Percentiles rank a stretch among this genome's conserved stretches.
Conservation (phyloP, 805 yeast genomes). For the Candida xiaguanensis region DNA sequence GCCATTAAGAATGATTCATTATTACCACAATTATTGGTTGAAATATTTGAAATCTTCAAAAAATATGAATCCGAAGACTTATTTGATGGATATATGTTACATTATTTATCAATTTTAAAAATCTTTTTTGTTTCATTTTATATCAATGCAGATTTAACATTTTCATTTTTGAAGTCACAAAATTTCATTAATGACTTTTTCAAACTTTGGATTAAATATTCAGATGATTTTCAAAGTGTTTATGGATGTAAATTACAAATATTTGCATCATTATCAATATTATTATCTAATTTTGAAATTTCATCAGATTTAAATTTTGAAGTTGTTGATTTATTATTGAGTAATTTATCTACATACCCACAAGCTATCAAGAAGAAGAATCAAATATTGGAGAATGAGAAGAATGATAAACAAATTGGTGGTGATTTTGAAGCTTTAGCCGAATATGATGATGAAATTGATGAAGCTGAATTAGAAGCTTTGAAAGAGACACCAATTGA, state of each 20-base stretch:
- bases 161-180: slow-evolving; percentile 35
- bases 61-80: slow-evolving; percentile 33
- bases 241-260: slow-evolving; percentile 54
- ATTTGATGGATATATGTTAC: slow-evolving; percentile 44
- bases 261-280: slow-evolving; percentile 40
- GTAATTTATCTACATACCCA: slow-evolving; percentile 44
- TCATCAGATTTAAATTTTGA: slow-evolving; percentile 36
- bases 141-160: slow-evolving; percentile 34
- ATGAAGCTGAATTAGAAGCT: slow-evolving; percentile 80
- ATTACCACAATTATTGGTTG: slow-evolving; percentile 29
- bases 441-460: slow-evolving; percentile 44
- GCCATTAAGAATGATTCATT: slow-evolving; percentile 28
- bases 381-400: slow-evolving; percentile 40
- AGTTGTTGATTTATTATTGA: slow-evolving; percentile 36
- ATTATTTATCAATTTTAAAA: slow-evolving; percentile 39
- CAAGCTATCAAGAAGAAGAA: slow-evolving; percentile 46
- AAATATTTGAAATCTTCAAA: slow-evolving; percentile 34
- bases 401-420: slow-evolving; percentile 23
- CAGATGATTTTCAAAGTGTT: slow-evolving; percentile 47
- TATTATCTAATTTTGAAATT: slow-evolving; percentile 28
- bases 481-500: slow-evolving; percentile 78
- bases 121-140: slow-evolving; percentile 39
- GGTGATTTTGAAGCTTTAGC: slow-evolving; percentile 28
- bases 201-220: slow-evolving; percentile 47
- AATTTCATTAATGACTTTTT: slow-evolving; percentile 35